Evolutionary conservation across 208 protist genomes (phyloP).

Genomic region (Trypanosoma boissoni): DNA sequence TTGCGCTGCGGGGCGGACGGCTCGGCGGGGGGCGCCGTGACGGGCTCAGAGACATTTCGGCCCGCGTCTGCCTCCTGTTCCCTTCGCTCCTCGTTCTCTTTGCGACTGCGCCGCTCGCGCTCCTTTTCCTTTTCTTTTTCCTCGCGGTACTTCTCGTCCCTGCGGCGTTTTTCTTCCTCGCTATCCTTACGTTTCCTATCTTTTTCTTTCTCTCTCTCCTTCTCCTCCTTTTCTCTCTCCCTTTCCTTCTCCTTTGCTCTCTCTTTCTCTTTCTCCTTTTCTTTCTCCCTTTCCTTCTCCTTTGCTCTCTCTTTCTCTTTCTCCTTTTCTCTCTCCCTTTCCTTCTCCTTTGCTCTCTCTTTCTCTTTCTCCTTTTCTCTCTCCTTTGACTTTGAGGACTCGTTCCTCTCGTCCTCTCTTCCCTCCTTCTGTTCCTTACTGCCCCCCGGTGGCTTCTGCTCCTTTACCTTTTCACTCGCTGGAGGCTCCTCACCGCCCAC

Average conservation of each 20-base stretch:
- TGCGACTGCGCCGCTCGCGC: constrained; percentile 15
- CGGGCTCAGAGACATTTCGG: no score
- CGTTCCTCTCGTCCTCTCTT: constrained; percentile 8
- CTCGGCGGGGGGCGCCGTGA: not conserved
- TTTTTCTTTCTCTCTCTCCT: constrained; percentile 25
- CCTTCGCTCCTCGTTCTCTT: constrained; percentile 25
- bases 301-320: constrained; percentile 17
- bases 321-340: constrained; percentile 1
- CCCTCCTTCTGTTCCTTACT: not conserved
- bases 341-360: constrained; percentile 17
- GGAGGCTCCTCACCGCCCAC: constrained; percentile 1
- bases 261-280: constrained; percentile 13
- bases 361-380: constrained; percentile 12
- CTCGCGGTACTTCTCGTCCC: constrained; percentile 1
- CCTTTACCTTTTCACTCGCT: not conserved
- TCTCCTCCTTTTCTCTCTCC: constrained; percentile 11
- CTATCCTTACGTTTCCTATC: constrained; percentile 23
- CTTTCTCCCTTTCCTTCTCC: constrained; percentile 4
- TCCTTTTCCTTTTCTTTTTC: constrained; percentile 25
- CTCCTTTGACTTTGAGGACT: no score
- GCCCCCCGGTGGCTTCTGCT: constrained; percentile 3
- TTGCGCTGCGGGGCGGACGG: constrained; percentile 1
- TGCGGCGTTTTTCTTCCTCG: not conserved
- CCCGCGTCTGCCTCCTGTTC: constrained; percentile 18
- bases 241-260: constrained; percentile 6